These are phyloP conservation scores for Sclerotinia trifoliorum DNA, from an alignment of 2,329 filamentous ascomycete genomes.

Conservation along the genomic window DNA sequence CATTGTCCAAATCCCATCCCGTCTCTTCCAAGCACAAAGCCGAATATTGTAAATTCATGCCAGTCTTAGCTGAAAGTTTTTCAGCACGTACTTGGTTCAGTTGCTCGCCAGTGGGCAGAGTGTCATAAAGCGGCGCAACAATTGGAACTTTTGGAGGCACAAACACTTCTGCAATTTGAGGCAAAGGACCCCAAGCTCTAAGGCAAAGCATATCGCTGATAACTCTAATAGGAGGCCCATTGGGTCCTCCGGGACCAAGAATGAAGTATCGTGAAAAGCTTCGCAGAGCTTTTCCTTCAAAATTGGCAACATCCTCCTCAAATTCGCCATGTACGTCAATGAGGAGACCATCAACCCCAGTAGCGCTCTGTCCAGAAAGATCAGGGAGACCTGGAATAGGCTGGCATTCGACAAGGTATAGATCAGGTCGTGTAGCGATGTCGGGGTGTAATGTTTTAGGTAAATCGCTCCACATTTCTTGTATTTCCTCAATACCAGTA, in stretches of 20 bases:
- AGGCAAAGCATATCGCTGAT: slow-evolving; percentile 77
- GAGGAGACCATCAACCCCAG: slow-evolving; percentile 74
- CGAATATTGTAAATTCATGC: slow-evolving; percentile 77
- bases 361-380: slow-evolving; percentile 58
- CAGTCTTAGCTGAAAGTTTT: slow-evolving; percentile 73
- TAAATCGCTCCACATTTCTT: slow-evolving; percentile 65
- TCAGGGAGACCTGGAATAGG: slow-evolving; percentile 70
- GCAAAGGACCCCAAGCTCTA: slow-evolving; percentile 59
- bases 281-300: slow-evolving; percentile 60
- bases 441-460: slow-evolving; percentile 74
- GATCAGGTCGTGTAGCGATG: slow-evolving; percentile 62
- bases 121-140: slow-evolving; percentile 16
- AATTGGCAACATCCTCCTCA: slow-evolving; percentile 64
- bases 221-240: slow-evolving; percentile 61
- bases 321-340: slow-evolving; percentile 83
- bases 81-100: slow-evolving; percentile 67
- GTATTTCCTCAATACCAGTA: slow-evolving; percentile 63
- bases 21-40: slow-evolving; percentile 77
- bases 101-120: slow-evolving; percentile 33
- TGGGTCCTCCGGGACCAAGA: slow-evolving; percentile 69
- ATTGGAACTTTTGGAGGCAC: slow-evolving; percentile 23
- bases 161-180: slow-evolving; percentile 32
- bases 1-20: slow-evolving; percentile 76
- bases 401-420: slow-evolving; percentile 83
- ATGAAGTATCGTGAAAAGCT: slow-evolving; percentile 82